Conservation (phyloP, 2,329 filamentous ascomycete species). For the Colletotrichum sp. region DNA sequence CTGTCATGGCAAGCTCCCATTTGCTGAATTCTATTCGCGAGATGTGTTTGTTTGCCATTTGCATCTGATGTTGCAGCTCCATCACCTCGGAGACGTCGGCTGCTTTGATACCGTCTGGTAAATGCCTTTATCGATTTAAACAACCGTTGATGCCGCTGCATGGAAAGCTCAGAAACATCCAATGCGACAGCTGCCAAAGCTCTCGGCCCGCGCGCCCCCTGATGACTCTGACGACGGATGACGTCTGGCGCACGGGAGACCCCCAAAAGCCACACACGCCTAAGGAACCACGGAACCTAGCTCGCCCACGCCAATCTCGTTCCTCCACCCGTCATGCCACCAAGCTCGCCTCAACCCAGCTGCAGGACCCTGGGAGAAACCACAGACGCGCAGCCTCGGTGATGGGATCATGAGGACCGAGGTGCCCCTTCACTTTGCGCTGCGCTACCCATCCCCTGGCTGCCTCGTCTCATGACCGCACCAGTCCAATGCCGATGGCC, state of each 20-base stretch:
- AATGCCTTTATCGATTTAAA: background rate
- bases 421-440: background rate
- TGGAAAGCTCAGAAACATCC: background rate
- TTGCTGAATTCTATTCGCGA: background rate
- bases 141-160: background rate
- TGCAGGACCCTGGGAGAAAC: background rate
- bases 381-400: background rate
- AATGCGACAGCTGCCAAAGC: background rate
- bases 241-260: conserved; percentile 8
- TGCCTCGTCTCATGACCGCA: background rate
- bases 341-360: background rate
- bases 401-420: background rate
- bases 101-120: background rate
- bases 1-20: background rate
- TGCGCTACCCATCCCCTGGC: background rate
- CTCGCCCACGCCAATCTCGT: background rate
- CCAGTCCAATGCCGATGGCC: background rate
- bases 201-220: background rate
- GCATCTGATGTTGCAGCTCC: background rate
- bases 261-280: background rate
- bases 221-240: background rate
- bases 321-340: background rate
- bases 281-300: background rate
- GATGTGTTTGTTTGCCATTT: background rate
- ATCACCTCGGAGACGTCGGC: background rate